phyloP scores from a whole-genome alignment of 106 monocot genomes.

The Chionographis japonica region DNA sequence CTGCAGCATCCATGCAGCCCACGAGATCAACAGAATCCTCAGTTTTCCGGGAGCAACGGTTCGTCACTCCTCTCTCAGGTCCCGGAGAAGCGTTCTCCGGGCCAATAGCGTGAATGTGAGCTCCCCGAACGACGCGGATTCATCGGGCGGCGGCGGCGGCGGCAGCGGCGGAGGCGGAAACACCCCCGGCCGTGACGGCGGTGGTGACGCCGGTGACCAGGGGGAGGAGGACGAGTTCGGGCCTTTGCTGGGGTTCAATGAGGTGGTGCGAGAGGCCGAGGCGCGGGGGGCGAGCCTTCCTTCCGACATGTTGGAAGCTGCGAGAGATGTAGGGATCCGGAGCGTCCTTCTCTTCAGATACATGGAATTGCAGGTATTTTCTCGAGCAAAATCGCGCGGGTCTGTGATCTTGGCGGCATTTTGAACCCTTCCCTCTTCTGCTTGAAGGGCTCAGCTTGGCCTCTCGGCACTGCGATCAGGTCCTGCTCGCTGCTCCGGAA shows the following conservation, averaged over 20 bases:
- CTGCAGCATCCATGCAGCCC: too few relatives aligned
- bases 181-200: slow-evolving; percentile 29
- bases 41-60: too few relatives aligned
- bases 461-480: slow-evolving; percentile 43
- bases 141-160: not conserved
- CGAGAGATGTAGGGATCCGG: slow-evolving; percentile 40
- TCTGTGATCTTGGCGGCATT: not conserved
- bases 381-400: not conserved
- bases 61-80: too few relatives aligned
- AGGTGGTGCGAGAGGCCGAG: slow-evolving; percentile 49
- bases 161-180: slow-evolving; percentile 15
- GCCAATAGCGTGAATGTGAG: too few relatives aligned
- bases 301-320: slow-evolving; percentile 62
- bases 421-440: not conserved
- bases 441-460: slow-evolving; percentile 57
- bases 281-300: slow-evolving; percentile 50
- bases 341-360: slow-evolving; percentile 42
- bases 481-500: slow-evolving; percentile 55
- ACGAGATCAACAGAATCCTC: too few relatives aligned
- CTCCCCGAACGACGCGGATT: too few relatives aligned
- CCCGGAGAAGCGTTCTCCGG: too few relatives aligned
- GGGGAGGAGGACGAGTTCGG: slow-evolving; percentile 64
- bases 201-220: slow-evolving; percentile 20
- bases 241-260: slow-evolving; percentile 56
- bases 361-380: slow-evolving; percentile 60